Conservation (phyloP, 139 green algal genomes). For the Nannochloris sp. region DNA sequence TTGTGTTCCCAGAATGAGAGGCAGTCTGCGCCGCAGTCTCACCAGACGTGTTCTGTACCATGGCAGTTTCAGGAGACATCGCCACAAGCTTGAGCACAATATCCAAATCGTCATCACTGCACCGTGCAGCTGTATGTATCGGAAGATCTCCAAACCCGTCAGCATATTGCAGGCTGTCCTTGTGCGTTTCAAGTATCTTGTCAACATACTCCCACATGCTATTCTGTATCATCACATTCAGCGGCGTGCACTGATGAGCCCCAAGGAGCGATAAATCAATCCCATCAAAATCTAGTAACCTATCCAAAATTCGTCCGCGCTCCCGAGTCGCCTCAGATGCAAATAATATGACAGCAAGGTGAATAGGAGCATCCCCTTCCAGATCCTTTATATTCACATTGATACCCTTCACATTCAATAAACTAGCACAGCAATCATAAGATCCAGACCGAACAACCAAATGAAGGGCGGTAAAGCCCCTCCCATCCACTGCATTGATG, state of each 20-base stretch:
- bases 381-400: background rate
- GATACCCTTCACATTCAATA: background rate
- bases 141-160: background rate
- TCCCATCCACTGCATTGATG: background rate
- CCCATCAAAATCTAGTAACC: background rate
- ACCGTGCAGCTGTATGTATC: background rate
- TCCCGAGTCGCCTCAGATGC: background rate
- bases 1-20: too few species aligned
- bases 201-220: background rate
- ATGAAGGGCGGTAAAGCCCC: slow-evolving; percentile 6
- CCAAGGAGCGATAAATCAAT: background rate
- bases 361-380: background rate
- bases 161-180: background rate
- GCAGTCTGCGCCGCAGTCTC: too few species aligned
- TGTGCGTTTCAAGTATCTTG: background rate
- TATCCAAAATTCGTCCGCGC: background rate
- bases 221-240: slow-evolving; percentile 3
- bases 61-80: too few species aligned
- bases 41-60: too few species aligned
- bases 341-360: background rate
- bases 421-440: background rate
- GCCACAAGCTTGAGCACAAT: too few species aligned
- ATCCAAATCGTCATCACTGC: background rate
- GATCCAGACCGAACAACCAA: background rate
- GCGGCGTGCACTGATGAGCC: background rate